Evolutionary conservation across 1,284 basidiomycete genomes (phyloP).

Genomic region (Agroathelia rolfsii): DNA sequence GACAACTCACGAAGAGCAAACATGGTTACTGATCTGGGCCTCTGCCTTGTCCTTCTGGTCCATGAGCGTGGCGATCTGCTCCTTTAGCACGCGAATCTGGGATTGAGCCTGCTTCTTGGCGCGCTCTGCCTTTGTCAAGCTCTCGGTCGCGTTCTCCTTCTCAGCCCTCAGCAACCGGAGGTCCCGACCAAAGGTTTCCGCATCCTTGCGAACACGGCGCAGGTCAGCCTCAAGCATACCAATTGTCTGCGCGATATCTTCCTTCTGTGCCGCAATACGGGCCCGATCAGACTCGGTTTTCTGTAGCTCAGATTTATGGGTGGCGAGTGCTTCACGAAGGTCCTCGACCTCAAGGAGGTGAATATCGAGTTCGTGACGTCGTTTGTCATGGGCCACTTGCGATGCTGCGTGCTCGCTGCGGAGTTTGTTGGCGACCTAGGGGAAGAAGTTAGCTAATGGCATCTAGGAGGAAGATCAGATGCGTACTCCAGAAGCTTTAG

Average conservation of each 20-base stretch:
- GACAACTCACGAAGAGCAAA: slow-evolving; percentile 42
- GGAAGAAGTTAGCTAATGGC: slow-evolving; percentile 4
- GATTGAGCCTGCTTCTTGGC: slow-evolving; percentile 54
- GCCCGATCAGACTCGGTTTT: slow-evolving; percentile 49
- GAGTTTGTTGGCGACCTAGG: slow-evolving; percentile 48
- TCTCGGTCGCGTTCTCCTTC: slow-evolving; percentile 51
- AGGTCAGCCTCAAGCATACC: slow-evolving; percentile 59
- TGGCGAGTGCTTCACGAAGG: slow-evolving; percentile 50
- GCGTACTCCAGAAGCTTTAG: slow-evolving; percentile 57
- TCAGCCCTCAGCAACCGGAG: slow-evolving; percentile 53
- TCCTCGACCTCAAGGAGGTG: slow-evolving; percentile 65
- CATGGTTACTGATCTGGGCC: slow-evolving; percentile 41
- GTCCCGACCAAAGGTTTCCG: slow-evolving; percentile 67
- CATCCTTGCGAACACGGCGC: slow-evolving; percentile 58
- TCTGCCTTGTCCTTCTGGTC: slow-evolving; percentile 32
- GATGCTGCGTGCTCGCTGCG: slow-evolving; percentile 48
- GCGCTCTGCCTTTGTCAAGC: slow-evolving; percentile 42
- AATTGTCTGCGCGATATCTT: slow-evolving; percentile 51
- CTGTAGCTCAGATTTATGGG: slow-evolving; percentile 55
- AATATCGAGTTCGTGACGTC: slow-evolving; percentile 62
- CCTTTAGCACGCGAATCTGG: slow-evolving; percentile 54
- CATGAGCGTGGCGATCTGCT: slow-evolving; percentile 56
- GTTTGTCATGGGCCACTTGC: slow-evolving; percentile 59
- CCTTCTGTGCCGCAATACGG: slow-evolving; percentile 51
- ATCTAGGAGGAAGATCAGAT: no score